Evolutionary conservation across 139 green algal genomes (phyloP).

Genomic region (Coelastrella sp.): DNA sequence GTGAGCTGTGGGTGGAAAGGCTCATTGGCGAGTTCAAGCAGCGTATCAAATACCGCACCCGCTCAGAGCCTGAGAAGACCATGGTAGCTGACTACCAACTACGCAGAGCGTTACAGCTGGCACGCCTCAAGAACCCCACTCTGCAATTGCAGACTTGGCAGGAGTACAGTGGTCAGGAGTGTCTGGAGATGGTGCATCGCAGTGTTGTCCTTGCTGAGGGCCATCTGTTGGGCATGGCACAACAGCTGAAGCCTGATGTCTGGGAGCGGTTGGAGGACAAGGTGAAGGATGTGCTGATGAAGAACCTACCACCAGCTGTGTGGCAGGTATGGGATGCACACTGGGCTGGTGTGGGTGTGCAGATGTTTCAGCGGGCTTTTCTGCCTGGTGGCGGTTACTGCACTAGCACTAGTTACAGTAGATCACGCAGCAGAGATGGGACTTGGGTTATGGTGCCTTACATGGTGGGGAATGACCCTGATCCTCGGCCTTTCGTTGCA

Average conservation of each 20-base stretch:
- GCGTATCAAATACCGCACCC: not conserved
- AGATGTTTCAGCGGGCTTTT: not conserved
- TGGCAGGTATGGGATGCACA: no score
- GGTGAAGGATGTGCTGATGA: no score
- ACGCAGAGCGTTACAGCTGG: not conserved
- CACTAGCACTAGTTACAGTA: not conserved
- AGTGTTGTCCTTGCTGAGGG: no score
- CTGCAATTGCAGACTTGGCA: not conserved
- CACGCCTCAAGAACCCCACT: not conserved
- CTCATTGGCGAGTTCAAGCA: not conserved
- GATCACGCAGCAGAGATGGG: not conserved
- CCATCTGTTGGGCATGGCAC: no score
- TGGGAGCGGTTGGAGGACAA: no score
- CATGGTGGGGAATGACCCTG: not conserved
- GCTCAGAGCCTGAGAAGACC: not conserved
- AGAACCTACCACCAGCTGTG: no score
- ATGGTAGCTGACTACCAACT: constrained; percentile 3
- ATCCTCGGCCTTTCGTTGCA: not conserved
- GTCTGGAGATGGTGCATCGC: no score
- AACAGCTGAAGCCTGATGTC: no score
- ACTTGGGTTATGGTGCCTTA: not conserved
- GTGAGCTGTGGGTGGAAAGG: not conserved
- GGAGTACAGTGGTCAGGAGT: not conserved
- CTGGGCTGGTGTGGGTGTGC: not conserved
- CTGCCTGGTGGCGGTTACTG: not conserved